These are phyloP conservation scores for Blastomyces silverae DNA, from an alignment of 2,329 filamentous ascomycete genomes.

Conservation along the genomic window DNA sequence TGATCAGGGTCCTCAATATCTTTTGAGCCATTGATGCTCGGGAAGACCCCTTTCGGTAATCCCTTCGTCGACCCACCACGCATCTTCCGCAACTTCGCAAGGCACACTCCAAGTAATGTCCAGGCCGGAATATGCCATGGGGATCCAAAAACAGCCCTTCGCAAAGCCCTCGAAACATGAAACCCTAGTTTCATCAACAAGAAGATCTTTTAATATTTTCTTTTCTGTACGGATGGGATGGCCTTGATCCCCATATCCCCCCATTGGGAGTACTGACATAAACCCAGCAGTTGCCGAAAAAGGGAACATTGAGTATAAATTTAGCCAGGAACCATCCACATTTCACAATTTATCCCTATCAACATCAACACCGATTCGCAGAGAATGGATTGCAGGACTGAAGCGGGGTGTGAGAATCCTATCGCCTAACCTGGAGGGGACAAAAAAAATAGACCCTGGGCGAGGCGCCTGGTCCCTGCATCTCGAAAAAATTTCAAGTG, in stretches of 20 bases:
- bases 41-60: background rate
- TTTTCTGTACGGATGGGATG: background rate
- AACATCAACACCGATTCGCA: background rate
- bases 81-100: background rate
- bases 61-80: background rate
- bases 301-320: background rate
- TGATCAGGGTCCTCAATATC: background rate
- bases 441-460: background rate
- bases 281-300: background rate
- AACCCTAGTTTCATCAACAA: background rate
- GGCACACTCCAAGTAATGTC: background rate
- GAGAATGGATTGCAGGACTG: background rate
- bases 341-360: background rate
- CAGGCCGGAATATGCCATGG: background rate
- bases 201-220: background rate
- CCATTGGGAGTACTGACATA: background rate
- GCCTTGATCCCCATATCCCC: background rate
- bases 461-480: background rate
- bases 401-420: background rate
- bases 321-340: background rate
- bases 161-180: background rate
- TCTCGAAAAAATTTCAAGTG: background rate
- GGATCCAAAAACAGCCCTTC: background rate
- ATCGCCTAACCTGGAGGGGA: background rate
- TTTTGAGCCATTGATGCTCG: background rate